phyloP scores from a whole-genome alignment of 1,284 basidiomycete species.

The Cystobasidium slooffiae region DNA sequence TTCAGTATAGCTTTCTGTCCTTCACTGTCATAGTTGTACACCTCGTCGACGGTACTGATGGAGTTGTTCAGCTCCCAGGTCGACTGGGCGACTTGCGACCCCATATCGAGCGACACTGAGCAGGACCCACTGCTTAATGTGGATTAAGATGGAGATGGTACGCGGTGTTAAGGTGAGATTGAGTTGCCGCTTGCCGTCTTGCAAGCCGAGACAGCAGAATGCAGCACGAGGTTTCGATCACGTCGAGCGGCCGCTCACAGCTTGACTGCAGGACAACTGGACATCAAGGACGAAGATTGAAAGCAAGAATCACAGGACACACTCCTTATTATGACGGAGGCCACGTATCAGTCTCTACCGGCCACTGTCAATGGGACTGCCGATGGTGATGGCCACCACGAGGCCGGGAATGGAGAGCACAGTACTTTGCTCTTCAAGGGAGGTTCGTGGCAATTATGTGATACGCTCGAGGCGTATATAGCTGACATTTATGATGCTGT shows the following conservation, averaged over 20 bases:
- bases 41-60: constrained; percentile 58
- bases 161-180: neutral
- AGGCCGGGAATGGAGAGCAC: constrained; percentile 25
- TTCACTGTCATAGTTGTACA: constrained; percentile 68
- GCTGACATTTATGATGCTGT: neutral
- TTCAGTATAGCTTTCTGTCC: constrained; percentile 72
- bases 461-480: neutral
- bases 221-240: constrained; percentile 18
- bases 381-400: neutral
- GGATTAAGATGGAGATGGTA: neutral
- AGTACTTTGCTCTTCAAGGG: constrained; percentile 29
- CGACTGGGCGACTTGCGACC: constrained; percentile 66
- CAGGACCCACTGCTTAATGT: neutral
- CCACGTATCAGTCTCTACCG: constrained; percentile 14
- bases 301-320: neutral
- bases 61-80: constrained; percentile 85
- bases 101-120: neutral
- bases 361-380: neutral
- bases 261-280: neutral
- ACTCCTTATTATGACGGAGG: constrained; percentile 2
- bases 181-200: no score
- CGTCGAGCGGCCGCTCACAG: neutral
- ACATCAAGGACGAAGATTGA: neutral
- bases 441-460: constrained; percentile 24
- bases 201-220: neutral